Percentiles rank a stretch among this genome's conserved stretches.
Conservation (phyloP, 73 alveolate genomes). For the Loxodes magnus region DNA sequence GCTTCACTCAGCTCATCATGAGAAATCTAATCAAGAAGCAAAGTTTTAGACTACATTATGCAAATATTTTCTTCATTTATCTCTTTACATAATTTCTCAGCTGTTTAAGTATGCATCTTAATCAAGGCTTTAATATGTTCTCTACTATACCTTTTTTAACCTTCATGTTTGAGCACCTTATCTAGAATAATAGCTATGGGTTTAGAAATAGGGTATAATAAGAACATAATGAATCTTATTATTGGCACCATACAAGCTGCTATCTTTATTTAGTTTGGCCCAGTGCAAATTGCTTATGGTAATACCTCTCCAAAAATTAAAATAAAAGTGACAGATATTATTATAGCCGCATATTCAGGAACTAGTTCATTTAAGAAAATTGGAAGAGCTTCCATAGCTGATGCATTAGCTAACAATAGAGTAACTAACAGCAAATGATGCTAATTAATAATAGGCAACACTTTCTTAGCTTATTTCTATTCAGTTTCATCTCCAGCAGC, state of each 20-base stretch:
- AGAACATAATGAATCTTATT: slow-evolving; percentile 40
- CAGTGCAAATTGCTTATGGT: slow-evolving; percentile 94
- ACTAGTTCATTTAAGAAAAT: slow-evolving; percentile 64
- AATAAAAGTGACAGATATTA: slow-evolving; percentile 76
- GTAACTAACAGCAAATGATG: slow-evolving; percentile 88
- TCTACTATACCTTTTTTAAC: neutral
- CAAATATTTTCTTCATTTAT: no score
- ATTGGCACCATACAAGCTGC: slow-evolving; percentile 78
- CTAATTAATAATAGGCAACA: slow-evolving; percentile 60
- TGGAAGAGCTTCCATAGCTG: slow-evolving; percentile 90
- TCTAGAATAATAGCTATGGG: slow-evolving; percentile 57
- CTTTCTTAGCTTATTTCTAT: slow-evolving; percentile 31
- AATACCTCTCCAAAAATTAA: slow-evolving; percentile 82
- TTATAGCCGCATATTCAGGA: slow-evolving; percentile 62
- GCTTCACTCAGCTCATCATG: no score
- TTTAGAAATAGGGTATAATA: slow-evolving; percentile 26
- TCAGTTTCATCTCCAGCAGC: slow-evolving; percentile 61
- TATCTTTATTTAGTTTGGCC: slow-evolving; percentile 73
- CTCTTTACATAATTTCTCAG: no score
- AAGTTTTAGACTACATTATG: no score
- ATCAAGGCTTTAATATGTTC: slow-evolving; percentile 13
- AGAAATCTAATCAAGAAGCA: no score
- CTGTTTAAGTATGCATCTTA: slow-evolving; percentile 6
- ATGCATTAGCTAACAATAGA: slow-evolving; percentile 71
- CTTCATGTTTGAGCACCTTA: slow-evolving; percentile 29